Conservation (phyloP, 257 asterid genomes). For the Solanum sitiens region DNA sequence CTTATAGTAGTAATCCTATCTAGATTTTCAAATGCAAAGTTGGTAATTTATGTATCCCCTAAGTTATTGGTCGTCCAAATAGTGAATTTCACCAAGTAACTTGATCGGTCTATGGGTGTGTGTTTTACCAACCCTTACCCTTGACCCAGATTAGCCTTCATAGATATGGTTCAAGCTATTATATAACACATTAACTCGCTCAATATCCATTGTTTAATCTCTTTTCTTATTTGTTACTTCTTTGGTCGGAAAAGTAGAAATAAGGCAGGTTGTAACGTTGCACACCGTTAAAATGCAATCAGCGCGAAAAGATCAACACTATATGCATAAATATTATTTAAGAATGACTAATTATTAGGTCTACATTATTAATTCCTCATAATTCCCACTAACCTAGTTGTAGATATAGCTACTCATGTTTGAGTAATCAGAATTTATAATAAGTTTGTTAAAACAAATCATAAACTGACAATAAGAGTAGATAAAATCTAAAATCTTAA, state of each 20-base stretch:
- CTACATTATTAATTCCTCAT: background rate
- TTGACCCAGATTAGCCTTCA: background rate
- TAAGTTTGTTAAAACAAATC: background rate
- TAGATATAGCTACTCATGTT: background rate
- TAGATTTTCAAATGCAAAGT: background rate
- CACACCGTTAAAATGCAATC: background rate
- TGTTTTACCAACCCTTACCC: background rate
- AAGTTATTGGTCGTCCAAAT: background rate
- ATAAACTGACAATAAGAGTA: background rate
- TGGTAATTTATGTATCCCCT: background rate
- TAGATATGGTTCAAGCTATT: background rate
- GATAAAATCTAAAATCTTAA: background rate
- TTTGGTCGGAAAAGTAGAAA: background rate
- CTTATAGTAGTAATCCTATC: background rate
- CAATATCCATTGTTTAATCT: background rate
- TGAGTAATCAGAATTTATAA: too few relatives aligned
- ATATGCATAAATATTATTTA: too few relatives aligned
- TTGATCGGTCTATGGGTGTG: background rate
- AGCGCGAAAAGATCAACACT: background rate
- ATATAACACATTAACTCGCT: background rate
- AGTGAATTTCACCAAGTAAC: background rate
- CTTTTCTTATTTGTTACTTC: too few relatives aligned
- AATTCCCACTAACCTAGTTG: background rate
- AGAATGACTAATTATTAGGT: background rate
- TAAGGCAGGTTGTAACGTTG: background rate